phyloP scores from a whole-genome alignment of 768 basidiomycete genomes.

The Leucosporidium yakuticum region DNA sequence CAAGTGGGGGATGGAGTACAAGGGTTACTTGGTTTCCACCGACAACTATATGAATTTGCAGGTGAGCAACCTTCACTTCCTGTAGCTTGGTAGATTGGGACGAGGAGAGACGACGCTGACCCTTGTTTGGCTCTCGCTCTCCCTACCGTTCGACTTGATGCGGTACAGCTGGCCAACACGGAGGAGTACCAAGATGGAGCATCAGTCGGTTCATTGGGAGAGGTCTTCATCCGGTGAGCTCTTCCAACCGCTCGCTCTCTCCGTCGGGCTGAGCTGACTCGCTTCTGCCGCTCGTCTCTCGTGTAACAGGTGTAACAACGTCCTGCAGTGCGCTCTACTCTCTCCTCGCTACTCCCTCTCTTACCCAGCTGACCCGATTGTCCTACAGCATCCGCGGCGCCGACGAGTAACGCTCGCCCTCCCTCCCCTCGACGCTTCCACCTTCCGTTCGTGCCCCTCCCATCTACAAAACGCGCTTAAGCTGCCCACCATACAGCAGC shows the following conservation, averaged over 20 bases:
- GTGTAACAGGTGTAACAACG: constrained; percentile 32
- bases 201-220: constrained; percentile 92
- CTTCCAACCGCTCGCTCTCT: too few relatives aligned
- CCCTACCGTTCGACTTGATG: not conserved
- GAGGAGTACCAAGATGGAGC: constrained; percentile 96
- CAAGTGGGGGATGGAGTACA: constrained; percentile 99
- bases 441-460: too few relatives aligned
- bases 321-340: constrained; percentile 26
- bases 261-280: not conserved
- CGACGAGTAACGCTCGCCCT: too few relatives aligned
- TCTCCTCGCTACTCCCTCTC: not conserved
- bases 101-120: not conserved
- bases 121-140: not conserved
- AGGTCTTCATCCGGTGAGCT: constrained; percentile 93
- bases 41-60: constrained; percentile 99
- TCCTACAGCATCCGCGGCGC: too few relatives aligned
- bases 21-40: constrained; percentile 96
- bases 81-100: not conserved
- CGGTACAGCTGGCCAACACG: constrained; percentile 85
- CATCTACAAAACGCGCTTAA: too few relatives aligned
- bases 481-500: too few relatives aligned
- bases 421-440: too few relatives aligned
- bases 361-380: not conserved
- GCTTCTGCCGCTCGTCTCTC: not conserved
- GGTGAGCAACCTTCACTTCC: constrained; percentile 46